Evolutionary conservation across 805 yeast genomes (phyloP), one percentile per base, ranked within the genome.

Genomic region (Candida coleopterorum): DNA sequence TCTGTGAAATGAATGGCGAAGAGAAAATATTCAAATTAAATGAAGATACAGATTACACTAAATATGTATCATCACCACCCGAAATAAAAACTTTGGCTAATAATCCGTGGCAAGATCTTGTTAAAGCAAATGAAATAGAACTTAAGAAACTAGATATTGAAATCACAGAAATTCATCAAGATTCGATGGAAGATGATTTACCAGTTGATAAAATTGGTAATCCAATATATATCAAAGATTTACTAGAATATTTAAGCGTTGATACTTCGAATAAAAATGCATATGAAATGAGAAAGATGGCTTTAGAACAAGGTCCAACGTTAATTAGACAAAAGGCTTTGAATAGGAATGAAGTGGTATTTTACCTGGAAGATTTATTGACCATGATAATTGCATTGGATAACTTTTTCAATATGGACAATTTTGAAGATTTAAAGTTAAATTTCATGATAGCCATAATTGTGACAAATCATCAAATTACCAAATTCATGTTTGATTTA

Each of bases 221-320:
- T 2, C 88, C 87, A 0, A 68, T 85, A 2, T 90, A 86, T 48
- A 58, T 90, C 26, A 80, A 83, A 44, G 95, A 87, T 42, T 60
- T 89, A 15, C 49, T 86, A 4, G 57, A 62, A 10, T 83, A 81
- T 46, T 62, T 83, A 12, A 60, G 62, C 9, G 64, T 68, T 0
- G 72, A 72, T 20, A 58, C 65, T 4, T 66, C 64, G 14, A 70
- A 69, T 30, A 56, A 65, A 3, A 67, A 60, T 32, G 77, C 70
- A 10, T 76, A 50, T 46, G 79, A 66, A 44, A 75, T 63, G 64
- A 76, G 48, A 42, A 63, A 47, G 46, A 39, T 68, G 3, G 84
- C 84, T 0, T 62, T 79, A n/a, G 48, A 47, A 4, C 46, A 54
- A 7, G 83, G 79, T 0, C 74, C 85, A 0, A 68, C 74, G 9